Evolutionary conservation across 1,139 yeast genomes (phyloP), one percentile per base, ranked within the genome.

Genomic region (Hyphopichia buzzinii): DNA sequence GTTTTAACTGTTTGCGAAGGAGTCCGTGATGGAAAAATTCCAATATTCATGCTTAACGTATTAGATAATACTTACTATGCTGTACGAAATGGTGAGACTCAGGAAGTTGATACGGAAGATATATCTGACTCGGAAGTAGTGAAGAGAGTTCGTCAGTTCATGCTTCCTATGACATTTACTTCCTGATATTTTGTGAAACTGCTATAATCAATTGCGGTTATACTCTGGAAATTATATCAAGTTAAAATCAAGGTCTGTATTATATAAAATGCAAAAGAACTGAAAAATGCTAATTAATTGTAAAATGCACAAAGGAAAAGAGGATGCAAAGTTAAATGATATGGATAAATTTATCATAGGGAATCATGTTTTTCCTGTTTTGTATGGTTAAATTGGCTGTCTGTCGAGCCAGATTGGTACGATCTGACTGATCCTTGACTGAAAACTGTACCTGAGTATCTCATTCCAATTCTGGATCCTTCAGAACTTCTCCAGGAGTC

Each of bases 1-100:
- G 69, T 67, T 11, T 51, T 67, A 27, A 46, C 59, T 10, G 57
- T 67, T 1, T 59, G 69, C 34, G 70, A 64, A 39, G 72, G 72
- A 1, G 67, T 67, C 0, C 47, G 71, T 37, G 73, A 67, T 41
- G 58, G 60, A n/a, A 65, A 62, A 38, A 64, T 67, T 19, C 73
- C 72, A 1, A 42, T 60, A 17, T 64, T 65, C 31, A 62, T 67
- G 67, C 52, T 67, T 37, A 67, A 67, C 42, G 61, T 67, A 13
- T 50, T 67, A 38, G 73, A 67, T 41, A 64, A 58, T 17, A 55
- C 58, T 3, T 61, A 62, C 39, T 55, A 59, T 36, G 57, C 60
- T 1, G 55, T 53, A 1, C 42, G 57, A 34, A 51, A 47, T 29
- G 43, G 41, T 23, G 41, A 51, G 11, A 36, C 40, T 13, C 40